Percentiles rank a stretch among this genome's conserved stretches.
phyloP scores from a whole-genome alignment of 2,329 filamentous ascomycete species.

The Epicoccum sorghinum region DNA sequence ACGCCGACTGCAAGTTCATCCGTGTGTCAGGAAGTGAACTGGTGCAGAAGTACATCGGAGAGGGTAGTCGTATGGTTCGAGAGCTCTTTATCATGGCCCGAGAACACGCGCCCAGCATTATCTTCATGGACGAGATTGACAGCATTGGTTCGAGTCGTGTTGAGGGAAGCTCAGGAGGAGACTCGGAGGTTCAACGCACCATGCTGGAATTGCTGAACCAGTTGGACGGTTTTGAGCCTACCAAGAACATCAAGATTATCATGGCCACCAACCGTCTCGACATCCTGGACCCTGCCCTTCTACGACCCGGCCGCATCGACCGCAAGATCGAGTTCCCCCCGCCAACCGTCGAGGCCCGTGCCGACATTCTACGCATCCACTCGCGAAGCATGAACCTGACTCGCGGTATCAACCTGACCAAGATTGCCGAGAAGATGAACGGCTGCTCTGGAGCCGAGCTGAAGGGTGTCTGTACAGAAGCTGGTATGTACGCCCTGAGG shows the following conservation, averaged over 20 bases:
- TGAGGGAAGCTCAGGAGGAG: conserved; percentile 91
- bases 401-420: conserved; percentile 93
- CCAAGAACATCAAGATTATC: conserved; percentile 99
- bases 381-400: conserved; percentile 98
- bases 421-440: conserved; percentile 99
- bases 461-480: conserved; percentile 98
- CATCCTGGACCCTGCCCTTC: conserved; percentile 91
- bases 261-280: conserved; percentile 99
- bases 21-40: conserved; percentile 93
- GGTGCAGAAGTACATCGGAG: conserved; percentile 99
- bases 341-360: conserved; percentile 92
- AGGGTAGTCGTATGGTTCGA: conserved; percentile 96
- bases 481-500: conserved; percentile 95
- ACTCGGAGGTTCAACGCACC: conserved; percentile 97
- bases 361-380: conserved; percentile 97
- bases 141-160: conserved; percentile 97
- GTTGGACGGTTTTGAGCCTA: conserved; percentile 97
- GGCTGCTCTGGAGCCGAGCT: conserved; percentile 96
- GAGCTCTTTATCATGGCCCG: conserved; percentile 99
- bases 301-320: conserved; percentile 97
- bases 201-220: conserved; percentile 99
- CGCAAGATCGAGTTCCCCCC: conserved; percentile 99
- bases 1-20: conserved; percentile 99
- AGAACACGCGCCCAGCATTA: conserved; percentile 97
- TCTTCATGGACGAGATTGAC: conserved; percentile 99